phyloP scores from a whole-genome alignment of 768 basidiomycete genomes.

The Tricholoma saponaceum region DNA sequence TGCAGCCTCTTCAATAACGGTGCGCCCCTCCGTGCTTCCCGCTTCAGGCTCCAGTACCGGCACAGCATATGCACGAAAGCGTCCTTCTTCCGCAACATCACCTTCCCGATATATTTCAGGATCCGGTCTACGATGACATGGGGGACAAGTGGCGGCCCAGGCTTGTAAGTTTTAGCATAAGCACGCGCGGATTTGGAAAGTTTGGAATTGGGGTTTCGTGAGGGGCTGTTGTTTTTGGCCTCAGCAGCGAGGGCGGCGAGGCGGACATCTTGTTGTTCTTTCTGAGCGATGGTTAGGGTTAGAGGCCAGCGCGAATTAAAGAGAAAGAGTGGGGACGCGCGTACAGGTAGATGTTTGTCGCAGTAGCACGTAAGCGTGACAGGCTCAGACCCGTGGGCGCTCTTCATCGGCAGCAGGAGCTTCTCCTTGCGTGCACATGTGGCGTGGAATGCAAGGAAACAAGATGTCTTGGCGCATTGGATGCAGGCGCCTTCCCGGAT shows the following conservation, averaged over 20 bases:
- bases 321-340: constrained; percentile 18
- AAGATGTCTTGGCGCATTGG: constrained; percentile 87
- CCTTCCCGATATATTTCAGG: constrained; percentile 63
- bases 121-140: constrained; percentile 79
- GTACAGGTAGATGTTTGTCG: constrained; percentile 86
- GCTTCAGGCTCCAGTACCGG: constrained; percentile 96
- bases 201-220: constrained; percentile 32
- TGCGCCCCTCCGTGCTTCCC: constrained; percentile 90
- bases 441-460: constrained; percentile 91
- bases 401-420: constrained; percentile 84
- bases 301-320: background rate
- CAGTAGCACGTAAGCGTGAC: constrained; percentile 78
- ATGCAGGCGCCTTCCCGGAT: constrained; percentile 79
- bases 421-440: constrained; percentile 91
- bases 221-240: constrained; percentile 35
- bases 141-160: constrained; percentile 91
- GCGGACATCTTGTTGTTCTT: constrained; percentile 65
- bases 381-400: constrained; percentile 68
- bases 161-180: constrained; percentile 88
- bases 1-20: constrained; percentile 91
- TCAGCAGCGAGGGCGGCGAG: constrained; percentile 51
- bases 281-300: constrained; percentile 31
- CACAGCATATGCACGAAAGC: constrained; percentile 78
- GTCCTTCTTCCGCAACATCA: constrained; percentile 68
- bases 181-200: constrained; percentile 81